phyloP scores from a whole-genome alignment of 2,329 filamentous ascomycete species.

The Catunica adiposa region DNA sequence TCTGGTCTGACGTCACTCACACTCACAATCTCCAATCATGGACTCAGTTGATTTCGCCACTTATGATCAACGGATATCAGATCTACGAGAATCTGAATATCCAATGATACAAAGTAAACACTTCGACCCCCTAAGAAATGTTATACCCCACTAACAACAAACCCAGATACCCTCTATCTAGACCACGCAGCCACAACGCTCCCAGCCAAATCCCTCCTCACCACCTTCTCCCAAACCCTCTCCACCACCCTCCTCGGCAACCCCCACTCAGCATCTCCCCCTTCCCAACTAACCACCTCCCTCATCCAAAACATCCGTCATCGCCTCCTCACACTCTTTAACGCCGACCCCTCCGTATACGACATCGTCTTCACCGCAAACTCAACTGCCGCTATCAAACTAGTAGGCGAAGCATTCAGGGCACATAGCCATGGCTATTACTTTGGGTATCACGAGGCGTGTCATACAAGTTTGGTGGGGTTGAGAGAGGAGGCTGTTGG shows the following conservation, averaged over 20 bases:
- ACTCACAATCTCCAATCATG: background rate
- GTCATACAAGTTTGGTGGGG: conserved; percentile 50
- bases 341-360: conserved; percentile 40
- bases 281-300: conserved; percentile 39
- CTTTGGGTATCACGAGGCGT: conserved; percentile 44
- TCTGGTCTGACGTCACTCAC: background rate
- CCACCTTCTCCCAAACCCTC: conserved; percentile 38
- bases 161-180: conserved; percentile 30
- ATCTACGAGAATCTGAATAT: conserved; percentile 43
- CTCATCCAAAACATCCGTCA: conserved; percentile 39
- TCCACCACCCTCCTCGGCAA: conserved; percentile 46
- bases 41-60: background rate
- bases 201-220: conserved; percentile 40
- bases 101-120: conserved; percentile 49
- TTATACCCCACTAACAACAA: background rate
- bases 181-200: conserved; percentile 43
- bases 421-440: conserved; percentile 35
- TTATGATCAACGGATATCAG: conserved; percentile 45
- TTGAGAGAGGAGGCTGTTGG: conserved; percentile 37
- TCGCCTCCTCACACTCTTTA: conserved; percentile 39
- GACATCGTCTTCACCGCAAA: conserved; percentile 47
- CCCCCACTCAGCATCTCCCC: conserved; percentile 47
- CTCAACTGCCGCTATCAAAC: conserved; percentile 45
- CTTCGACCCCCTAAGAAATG: conserved; percentile 15
- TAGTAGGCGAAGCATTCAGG: conserved; percentile 40